Evolutionary conservation across 129 eudicot genomes (phyloP).

Genomic region (Glebionis coronaria): DNA sequence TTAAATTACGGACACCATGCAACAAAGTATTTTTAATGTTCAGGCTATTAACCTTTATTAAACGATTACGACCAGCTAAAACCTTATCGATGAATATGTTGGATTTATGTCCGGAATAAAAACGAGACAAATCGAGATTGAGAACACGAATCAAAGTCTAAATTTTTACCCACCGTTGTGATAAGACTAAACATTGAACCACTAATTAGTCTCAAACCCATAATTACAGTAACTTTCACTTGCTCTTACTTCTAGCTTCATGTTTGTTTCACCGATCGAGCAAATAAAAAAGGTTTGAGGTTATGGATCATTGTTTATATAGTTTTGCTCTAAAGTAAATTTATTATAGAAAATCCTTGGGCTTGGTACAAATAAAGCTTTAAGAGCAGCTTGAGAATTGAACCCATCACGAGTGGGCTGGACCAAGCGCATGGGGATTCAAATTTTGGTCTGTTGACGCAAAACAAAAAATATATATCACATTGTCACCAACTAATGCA

Average conservation of each 20-base stretch:
- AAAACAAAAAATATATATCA: too few species aligned
- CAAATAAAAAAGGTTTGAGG: not conserved
- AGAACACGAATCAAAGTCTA: constrained; percentile 24
- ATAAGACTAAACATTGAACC: too few species aligned
- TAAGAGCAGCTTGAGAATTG: too few species aligned
- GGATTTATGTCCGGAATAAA: not conserved
- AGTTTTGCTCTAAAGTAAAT: not conserved
- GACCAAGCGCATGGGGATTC: too few species aligned
- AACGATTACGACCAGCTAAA: constrained; percentile 9
- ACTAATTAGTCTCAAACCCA: too few species aligned
- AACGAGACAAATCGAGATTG: not conserved
- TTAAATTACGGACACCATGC: constrained; percentile 7
- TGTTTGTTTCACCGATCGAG: not conserved
- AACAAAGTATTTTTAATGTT: constrained; percentile 9
- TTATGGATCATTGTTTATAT: not conserved
- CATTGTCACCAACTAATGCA: too few species aligned
- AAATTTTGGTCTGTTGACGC: too few species aligned
- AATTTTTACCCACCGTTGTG: constrained; percentile 24
- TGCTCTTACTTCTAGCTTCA: constrained; percentile 11
- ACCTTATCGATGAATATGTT: constrained; percentile 18
- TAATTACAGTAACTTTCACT: not conserved
- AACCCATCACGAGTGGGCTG: too few species aligned
- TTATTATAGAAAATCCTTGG: too few species aligned
- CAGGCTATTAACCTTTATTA: constrained; percentile 19
- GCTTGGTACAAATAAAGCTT: too few species aligned